Evolutionary conservation across 148 eudicot species (phyloP), one percentile per base, ranked within the genome.

Genomic region (Cornus suecica): DNA sequence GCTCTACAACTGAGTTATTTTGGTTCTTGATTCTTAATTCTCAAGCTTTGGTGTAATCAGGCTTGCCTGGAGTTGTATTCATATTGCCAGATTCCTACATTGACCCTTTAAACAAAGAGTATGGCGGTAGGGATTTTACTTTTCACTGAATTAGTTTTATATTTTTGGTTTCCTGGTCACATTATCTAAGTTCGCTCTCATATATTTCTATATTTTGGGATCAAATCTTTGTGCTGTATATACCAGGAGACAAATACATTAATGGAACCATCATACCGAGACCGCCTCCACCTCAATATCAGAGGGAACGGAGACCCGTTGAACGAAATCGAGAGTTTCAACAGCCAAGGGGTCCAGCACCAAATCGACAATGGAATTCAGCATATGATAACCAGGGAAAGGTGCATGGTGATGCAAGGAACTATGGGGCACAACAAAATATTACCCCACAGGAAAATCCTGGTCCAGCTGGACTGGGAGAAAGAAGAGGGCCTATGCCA

Each of bases 11-110:
- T 24, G 28, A 45, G 62, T 28, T 15, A 56, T 30, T 32, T 2
- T 72, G 51, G 41, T 58, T 68, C 7, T 56, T 27, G 71, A n/a
- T 65, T 6, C 31, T 75, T n/a, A 62, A 32, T 27, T 70, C 23
- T 20, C 2, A 71, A 32, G 16, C n/a, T 61, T 67, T 71, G 3
- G 15, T 66, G 64, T 61, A 18, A 66, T 77, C 83, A 94, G 98
- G 78, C 75, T 64, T 94, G 73, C 97, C 93, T 30, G 97, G 96
- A 42, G 99, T 94, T 75, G 85, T 89, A 28, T 94, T 94, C 84
- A 78, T 94, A 22, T 78, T 94, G 81, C 99, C 99, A 42, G 99
- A 94, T 86, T 94, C 99, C n/a, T 94, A 94, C 76, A 86, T 92
- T 72, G 97, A 94, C 75, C 99, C 99, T 10, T 90, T 89, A 72